Base-by-base conservation (phyloP, 768 basidiomycete genomes). In the Artomyces pyxidatus region DNA sequence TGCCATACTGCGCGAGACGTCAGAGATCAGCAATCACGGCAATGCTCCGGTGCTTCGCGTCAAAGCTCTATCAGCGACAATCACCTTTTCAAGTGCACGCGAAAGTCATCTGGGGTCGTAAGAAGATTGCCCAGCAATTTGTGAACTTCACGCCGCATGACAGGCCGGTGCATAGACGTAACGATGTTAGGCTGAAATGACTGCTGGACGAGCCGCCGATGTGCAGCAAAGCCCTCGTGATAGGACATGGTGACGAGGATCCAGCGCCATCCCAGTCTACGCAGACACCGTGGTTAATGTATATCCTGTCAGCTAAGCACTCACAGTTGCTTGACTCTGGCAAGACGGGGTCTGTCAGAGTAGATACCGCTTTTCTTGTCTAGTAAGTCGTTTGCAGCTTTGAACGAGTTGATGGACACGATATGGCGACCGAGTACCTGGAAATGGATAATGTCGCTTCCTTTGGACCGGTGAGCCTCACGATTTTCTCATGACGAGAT, bases 401-500 rank as follows among this genome's bases (percentile, higher is more conserved):
- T 39, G 16, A 49, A 30, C 11, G 57, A 56, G 35, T 55, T 52
- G 26, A 58, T 14, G 40, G 56, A 42, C 10, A 60, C 16, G 19
- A 60, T 37, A 16, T 37, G 37, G 14, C 30, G 27, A 3, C 51
- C 48, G 12, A 57, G 45, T 0, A 50, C 29, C 5, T 49, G 28
- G 16, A 53, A 21, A 39, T 59, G 55, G 27, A 59, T 42, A 11
- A 61, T 37, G 32, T 59, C 58, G 27, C 59, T 44, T 21, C 42
- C 42, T 44, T n/a, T 14, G 14, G 28, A 17, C 3, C 39, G 11
- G 19, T 23, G 3, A 23, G 6, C 39, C 12, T 17, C 11, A 10
- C 25, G 3, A 26, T 12, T 19, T 5, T 27, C 10, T 3, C 11
- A 29, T 3, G 22, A 29, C 19, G 21, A 3, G 22, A n/a, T n/a